Evolutionary conservation across 2,329 filamentous ascomycete genomes (phyloP).

Genomic region (Neopestalotiopsis clavispora): DNA sequence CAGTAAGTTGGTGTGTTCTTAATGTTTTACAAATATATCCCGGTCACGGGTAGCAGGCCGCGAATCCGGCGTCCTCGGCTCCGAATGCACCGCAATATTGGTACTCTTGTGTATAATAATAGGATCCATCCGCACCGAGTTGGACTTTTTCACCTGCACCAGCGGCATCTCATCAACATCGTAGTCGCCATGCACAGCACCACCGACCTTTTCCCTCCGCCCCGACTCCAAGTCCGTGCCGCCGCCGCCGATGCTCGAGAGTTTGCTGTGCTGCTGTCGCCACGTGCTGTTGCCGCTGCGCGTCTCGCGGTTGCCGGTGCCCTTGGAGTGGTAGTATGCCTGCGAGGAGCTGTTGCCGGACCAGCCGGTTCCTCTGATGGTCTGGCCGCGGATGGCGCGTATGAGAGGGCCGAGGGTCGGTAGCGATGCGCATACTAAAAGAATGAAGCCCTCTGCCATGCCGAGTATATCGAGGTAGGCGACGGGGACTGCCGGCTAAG

Average conservation of each 20-base stretch:
- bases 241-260: neutral
- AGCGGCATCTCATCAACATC: neutral
- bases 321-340: neutral
- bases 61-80: neutral
- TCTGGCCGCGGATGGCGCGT: conserved; percentile 22
- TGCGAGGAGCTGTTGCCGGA: neutral
- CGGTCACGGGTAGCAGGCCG: neutral
- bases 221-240: neutral
- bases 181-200: neutral
- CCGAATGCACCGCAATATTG: neutral
- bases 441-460: conserved; percentile 29
- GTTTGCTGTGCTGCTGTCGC: neutral
- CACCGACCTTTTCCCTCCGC: neutral
- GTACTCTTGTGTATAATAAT: neutral
- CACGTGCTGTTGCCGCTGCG: neutral
- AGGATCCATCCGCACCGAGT: neutral
- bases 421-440: conserved; percentile 27
- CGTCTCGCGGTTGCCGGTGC: neutral
- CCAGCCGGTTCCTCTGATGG: neutral
- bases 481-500: conserved; percentile 24
- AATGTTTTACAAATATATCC: neutral
- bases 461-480: conserved; percentile 33
- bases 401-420: conserved; percentile 27
- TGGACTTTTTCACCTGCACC: neutral
- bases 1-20: neutral